Percentiles rank a stretch among this genome's conserved stretches.
Conservation (phyloP, 371 early-diverging fungal genomes). For the Mortierella sp. region DNA sequence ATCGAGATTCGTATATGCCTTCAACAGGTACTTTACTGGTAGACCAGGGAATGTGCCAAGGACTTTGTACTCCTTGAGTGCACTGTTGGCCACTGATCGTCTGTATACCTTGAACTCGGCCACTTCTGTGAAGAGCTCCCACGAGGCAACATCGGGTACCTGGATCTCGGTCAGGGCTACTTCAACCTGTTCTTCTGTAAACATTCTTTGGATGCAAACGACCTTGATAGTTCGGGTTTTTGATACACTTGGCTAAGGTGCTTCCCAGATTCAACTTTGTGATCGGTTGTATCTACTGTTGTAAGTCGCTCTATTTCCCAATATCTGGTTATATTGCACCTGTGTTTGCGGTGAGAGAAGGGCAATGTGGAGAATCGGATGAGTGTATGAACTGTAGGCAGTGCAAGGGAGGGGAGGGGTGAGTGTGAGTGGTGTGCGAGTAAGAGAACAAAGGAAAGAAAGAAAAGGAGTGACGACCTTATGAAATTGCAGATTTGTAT, state of each 20-base stretch:
- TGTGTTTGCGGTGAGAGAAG: too few relatives aligned
- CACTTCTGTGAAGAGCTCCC: slow-evolving; percentile 42
- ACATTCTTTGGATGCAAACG: neutral
- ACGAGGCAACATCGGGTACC: slow-evolving; percentile 20
- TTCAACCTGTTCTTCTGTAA: slow-evolving; percentile 30
- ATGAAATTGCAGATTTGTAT: too few relatives aligned
- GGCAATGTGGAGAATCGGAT: too few relatives aligned
- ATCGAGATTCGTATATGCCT: slow-evolving; percentile 53
- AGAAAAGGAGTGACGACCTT: neutral
- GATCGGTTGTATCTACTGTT: too few relatives aligned
- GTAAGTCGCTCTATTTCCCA: too few relatives aligned
- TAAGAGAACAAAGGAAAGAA: neutral
- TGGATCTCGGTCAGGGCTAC: slow-evolving; percentile 30
- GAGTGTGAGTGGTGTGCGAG: neutral
- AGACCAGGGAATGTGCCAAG: slow-evolving; percentile 40
- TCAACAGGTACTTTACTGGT: slow-evolving; percentile 30
- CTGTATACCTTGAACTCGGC: slow-evolving; percentile 39
- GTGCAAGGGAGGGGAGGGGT: too few relatives aligned
- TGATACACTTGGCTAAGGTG: too few relatives aligned
- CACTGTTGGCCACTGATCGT: slow-evolving; percentile 26
- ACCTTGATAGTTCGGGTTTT: too few relatives aligned
- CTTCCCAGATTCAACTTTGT: too few relatives aligned
- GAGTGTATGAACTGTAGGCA: too few relatives aligned
- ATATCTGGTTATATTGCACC: too few relatives aligned
- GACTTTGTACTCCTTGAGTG: slow-evolving; percentile 47